phyloP scores from a whole-genome alignment of 1,284 basidiomycete species.

The Boletus smithii region DNA sequence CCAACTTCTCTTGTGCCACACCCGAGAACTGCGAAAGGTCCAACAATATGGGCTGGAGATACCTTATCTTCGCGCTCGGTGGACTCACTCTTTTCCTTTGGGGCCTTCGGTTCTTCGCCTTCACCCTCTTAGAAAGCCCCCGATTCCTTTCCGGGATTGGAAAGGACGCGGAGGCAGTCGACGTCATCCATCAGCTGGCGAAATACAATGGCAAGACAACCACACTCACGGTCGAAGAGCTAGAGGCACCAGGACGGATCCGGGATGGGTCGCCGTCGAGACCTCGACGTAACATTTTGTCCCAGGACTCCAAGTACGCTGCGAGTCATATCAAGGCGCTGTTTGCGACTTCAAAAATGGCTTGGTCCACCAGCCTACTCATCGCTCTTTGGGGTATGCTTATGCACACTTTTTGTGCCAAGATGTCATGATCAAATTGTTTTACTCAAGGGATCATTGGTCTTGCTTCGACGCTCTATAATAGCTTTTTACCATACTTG shows the following conservation, averaged over 20 bases:
- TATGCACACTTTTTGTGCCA: not conserved
- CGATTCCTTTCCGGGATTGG: slow-evolving; percentile 62
- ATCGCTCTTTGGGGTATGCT: slow-evolving; percentile 52
- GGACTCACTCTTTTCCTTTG: slow-evolving; percentile 54
- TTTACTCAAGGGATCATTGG: slow-evolving; percentile 48
- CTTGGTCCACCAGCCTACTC: slow-evolving; percentile 54
- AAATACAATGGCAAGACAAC: slow-evolving; percentile 50
- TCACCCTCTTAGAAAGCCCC: slow-evolving; percentile 60
- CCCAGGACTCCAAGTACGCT: slow-evolving; percentile 39
- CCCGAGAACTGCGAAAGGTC: slow-evolving; percentile 37
- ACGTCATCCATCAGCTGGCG: slow-evolving; percentile 57
- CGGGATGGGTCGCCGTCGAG: not conserved
- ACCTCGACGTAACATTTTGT: slow-evolving; percentile 26
- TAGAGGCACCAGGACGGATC: slow-evolving; percentile 28
- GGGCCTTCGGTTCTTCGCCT: slow-evolving; percentile 56
- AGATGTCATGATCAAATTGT: not conserved
- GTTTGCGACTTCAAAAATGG: slow-evolving; percentile 54
- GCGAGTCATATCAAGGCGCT: slow-evolving; percentile 48
- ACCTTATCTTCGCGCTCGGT: slow-evolving; percentile 42
- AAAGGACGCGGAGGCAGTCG: slow-evolving; percentile 59
- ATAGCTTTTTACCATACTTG: slow-evolving; percentile 54
- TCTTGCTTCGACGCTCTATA: slow-evolving; percentile 60
- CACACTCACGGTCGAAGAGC: slow-evolving; percentile 40
- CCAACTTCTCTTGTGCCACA: slow-evolving; percentile 45
- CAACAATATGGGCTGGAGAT: slow-evolving; percentile 61